These are phyloP conservation scores for Fusarium vanettenii DNA, from an alignment of 2,329 filamentous ascomycete genomes.

Conservation along the genomic window DNA sequence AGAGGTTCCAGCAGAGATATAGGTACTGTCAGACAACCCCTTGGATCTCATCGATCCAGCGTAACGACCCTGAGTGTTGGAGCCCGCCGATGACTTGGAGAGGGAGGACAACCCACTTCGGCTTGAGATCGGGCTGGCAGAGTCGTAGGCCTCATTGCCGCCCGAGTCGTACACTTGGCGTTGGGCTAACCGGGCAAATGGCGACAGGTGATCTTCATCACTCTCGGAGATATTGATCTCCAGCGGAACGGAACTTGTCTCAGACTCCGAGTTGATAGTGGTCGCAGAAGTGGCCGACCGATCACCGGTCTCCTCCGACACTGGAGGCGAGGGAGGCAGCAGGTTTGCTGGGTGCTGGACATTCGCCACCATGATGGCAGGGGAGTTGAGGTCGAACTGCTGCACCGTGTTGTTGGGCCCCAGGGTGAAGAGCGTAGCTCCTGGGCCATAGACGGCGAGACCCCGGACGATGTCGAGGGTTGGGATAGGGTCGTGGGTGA, in stretches of 20 bases:
- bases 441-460: constrained; percentile 88
- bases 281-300: constrained; percentile 59
- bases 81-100: constrained; percentile 66
- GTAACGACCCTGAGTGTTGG: constrained; percentile 62
- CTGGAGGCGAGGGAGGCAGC: constrained; percentile 83
- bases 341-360: constrained; percentile 86
- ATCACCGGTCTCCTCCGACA: constrained; percentile 78
- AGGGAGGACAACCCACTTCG: constrained; percentile 70
- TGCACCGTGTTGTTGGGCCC: constrained; percentile 90
- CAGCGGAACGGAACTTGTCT: constrained; percentile 65
- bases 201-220: constrained; percentile 82
- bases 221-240: constrained; percentile 75
- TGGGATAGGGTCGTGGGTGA: constrained; percentile 89
- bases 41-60: constrained; percentile 64
- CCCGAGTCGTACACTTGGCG: constrained; percentile 69
- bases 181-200: constrained; percentile 78
- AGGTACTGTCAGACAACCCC: constrained; percentile 71
- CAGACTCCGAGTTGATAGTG: constrained; percentile 64
- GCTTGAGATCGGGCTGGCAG: constrained; percentile 75
- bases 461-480: constrained; percentile 85
- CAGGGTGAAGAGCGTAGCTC: constrained; percentile 91
- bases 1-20: constrained; percentile 73
- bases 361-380: constrained; percentile 82
- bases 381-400: constrained; percentile 92
- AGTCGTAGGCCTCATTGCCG: constrained; percentile 71